A percentile compares a stretch with the other conserved stretches of the same genome.
Evolutionary conservation across 192 early-diverging fungal species (phyloP).

Genomic region (Gonapodya sp.): DNA sequence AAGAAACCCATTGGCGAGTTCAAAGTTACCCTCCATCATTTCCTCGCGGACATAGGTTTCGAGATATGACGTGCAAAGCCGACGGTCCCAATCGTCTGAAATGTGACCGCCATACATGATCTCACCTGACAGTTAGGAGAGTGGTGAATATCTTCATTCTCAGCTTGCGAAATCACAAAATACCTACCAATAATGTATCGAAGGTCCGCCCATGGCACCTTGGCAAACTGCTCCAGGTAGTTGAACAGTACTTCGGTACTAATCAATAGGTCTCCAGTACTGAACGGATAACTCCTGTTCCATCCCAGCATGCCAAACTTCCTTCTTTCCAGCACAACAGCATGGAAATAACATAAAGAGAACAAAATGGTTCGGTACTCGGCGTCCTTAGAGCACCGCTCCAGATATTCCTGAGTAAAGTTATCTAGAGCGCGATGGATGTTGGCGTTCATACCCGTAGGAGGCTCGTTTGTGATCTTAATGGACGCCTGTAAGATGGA

Average conservation of each 20-base stretch:
- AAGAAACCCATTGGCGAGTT: slow-evolving; percentile 49
- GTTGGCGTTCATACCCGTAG: slow-evolving; percentile 60
- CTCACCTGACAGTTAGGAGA: neutral
- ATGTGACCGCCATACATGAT: slow-evolving; percentile 51
- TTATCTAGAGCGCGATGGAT: slow-evolving; percentile 58
- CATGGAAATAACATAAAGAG: slow-evolving; percentile 57
- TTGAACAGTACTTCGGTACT: slow-evolving; percentile 52
- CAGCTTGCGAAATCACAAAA: neutral
- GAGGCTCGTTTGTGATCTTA: slow-evolving; percentile 61
- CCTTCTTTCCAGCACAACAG: slow-evolving; percentile 47
- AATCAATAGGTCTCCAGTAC: slow-evolving; percentile 53
- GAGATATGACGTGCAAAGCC: slow-evolving; percentile 48
- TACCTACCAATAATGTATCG: slow-evolving; percentile 53
- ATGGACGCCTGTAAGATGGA: slow-evolving; percentile 57
- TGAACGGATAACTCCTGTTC: slow-evolving; percentile 55
- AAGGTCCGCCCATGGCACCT: slow-evolving; percentile 56
- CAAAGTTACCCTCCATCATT: slow-evolving; percentile 55
- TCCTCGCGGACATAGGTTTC: slow-evolving; percentile 45
- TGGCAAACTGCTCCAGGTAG: slow-evolving; percentile 35
- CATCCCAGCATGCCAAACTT: slow-evolving; percentile 61
- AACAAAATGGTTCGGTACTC: slow-evolving; percentile 51
- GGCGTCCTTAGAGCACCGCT: slow-evolving; percentile 55
- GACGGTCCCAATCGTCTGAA: slow-evolving; percentile 32
- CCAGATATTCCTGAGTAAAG: slow-evolving; percentile 50
- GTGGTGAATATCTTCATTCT: neutral